Conservation (phyloP, 345 rosid species). For the Camelina sativa region DNA sequence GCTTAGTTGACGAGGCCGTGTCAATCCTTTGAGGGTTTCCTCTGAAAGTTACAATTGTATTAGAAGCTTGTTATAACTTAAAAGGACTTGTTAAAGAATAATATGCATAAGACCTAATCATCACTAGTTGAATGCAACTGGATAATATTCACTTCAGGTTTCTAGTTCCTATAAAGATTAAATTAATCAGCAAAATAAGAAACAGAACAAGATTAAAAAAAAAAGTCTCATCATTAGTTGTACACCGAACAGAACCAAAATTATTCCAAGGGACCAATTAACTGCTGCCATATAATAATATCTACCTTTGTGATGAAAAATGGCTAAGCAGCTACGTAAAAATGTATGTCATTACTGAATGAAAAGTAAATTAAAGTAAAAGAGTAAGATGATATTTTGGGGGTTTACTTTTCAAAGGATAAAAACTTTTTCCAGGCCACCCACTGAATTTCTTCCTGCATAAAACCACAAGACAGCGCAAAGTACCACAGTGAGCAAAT, state of each 20-base stretch:
- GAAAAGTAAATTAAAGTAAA: background rate
- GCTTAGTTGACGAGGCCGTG: constrained; percentile 68
- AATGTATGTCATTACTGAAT: background rate
- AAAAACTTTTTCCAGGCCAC: constrained; percentile 89
- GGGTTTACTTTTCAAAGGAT: constrained; percentile 83
- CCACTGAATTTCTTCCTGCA: constrained; percentile 94
- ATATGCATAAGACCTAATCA: constrained; percentile 11
- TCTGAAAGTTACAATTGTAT: constrained; percentile 52
- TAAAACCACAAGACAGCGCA: constrained; percentile 24
- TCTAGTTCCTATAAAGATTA: constrained; percentile 13
- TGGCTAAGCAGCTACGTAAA: constrained; percentile 13
- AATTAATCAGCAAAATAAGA: constrained; percentile 20
- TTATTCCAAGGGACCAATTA: constrained; percentile 11
- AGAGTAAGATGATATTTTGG: background rate
- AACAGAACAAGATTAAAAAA: background rate
- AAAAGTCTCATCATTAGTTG: constrained; percentile 16
- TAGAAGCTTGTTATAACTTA: constrained; percentile 14
- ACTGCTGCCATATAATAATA: constrained; percentile 8
- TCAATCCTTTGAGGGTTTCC: constrained; percentile 98
- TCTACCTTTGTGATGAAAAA: constrained; percentile 5
- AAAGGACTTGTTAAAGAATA: constrained; percentile 9
- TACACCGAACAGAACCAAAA: background rate
- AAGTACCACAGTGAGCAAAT: constrained; percentile 18
- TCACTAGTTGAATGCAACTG: constrained; percentile 15
- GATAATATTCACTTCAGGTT: constrained; percentile 17